A percentile compares a stretch with the other conserved stretches of the same genome.
These are phyloP conservation scores for Neurospora sp. DNA, from an alignment of 2,329 filamentous ascomycete species.

Conservation along the genomic window DNA sequence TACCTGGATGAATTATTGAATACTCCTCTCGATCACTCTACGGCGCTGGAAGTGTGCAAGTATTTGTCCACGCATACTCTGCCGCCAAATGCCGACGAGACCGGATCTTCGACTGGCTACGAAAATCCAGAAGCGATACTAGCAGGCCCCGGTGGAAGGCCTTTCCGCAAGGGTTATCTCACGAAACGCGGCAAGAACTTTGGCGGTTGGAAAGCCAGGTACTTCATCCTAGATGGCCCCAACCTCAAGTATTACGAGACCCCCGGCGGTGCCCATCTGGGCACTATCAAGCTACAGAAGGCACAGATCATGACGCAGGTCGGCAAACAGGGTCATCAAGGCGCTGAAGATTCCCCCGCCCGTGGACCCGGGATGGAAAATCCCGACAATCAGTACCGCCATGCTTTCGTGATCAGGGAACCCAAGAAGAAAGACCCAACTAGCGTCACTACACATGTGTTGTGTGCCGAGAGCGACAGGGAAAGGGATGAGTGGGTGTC, in stretches of 20 bases:
- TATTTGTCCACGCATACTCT: slow-evolving; percentile 66
- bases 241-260: slow-evolving; percentile 81
- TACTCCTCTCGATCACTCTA: slow-evolving; percentile 65
- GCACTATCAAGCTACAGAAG: slow-evolving; percentile 82
- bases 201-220: slow-evolving; percentile 88
- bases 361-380: slow-evolving; percentile 53
- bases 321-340: slow-evolving; percentile 72
- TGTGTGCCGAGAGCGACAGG: slow-evolving; percentile 88
- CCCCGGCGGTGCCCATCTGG: slow-evolving; percentile 80
- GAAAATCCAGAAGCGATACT: slow-evolving; percentile 28
- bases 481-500: slow-evolving; percentile 95
- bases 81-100: slow-evolving; percentile 52
- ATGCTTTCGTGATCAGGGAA: slow-evolving; percentile 90
- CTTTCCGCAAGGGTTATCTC: slow-evolving; percentile 77
- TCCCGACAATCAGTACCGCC: slow-evolving; percentile 85
- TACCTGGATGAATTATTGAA: slow-evolving; percentile 84
- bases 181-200: slow-evolving; percentile 98
- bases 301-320: slow-evolving; percentile 94
- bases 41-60: slow-evolving; percentile 72
- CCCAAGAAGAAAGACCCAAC: slow-evolving; percentile 92
- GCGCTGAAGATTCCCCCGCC: slow-evolving; percentile 45
- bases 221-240: slow-evolving; percentile 51
- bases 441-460: slow-evolving; percentile 80
- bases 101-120: slow-evolving; percentile 27
- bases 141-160: slow-evolving; percentile 52